A percentile compares a stretch with the other conserved stretches of the same genome.
These are phyloP conservation scores for Mentha longifolia DNA, from an alignment of 257 asterid genomes.

Conservation along the genomic window DNA sequence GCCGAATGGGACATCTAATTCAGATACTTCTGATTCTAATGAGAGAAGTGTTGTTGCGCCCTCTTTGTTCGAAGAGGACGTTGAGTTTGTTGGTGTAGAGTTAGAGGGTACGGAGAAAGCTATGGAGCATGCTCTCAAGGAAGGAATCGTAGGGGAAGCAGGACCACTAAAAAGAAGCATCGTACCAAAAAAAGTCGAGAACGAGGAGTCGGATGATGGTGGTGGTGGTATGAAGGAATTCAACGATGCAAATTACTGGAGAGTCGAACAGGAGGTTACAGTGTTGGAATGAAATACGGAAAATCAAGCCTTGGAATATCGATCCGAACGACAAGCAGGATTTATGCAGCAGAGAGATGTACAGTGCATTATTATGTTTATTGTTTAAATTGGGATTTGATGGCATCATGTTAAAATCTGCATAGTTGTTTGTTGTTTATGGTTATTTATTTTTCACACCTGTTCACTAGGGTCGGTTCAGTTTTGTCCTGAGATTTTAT, in stretches of 20 bases:
- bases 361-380: conserved; percentile 32
- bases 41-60: conserved; percentile 58
- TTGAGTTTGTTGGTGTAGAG: conserved; percentile 96
- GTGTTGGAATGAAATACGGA: conserved; percentile 52
- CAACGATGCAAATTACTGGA: conserved; percentile 89
- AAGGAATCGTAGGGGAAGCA: conserved; percentile 95
- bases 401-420: conserved; percentile 19
- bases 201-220: conserved; percentile 58
- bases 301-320: conserved; percentile 6
- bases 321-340: conserved; percentile 15
- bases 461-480: conserved; percentile 37
- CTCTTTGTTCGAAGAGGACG: conserved; percentile 92
- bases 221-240: conserved; percentile 69
- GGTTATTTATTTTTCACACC: conserved; percentile 28
- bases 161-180: conserved; percentile 67
- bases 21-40: conserved; percentile 47
- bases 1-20: conserved; percentile 50
- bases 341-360: conserved; percentile 35
- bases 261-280: conserved; percentile 87
- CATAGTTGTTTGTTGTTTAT: conserved; percentile 30
- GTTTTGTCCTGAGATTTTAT: conserved; percentile 39
- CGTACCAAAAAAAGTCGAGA: conserved; percentile 52
- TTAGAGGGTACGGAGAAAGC: conserved; percentile 80
- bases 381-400: conserved; percentile 25
- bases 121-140: conserved; percentile 92